Evolutionary conservation across 345 rosid genomes (phyloP).

Genomic region (Leavenworthia alabamica): DNA sequence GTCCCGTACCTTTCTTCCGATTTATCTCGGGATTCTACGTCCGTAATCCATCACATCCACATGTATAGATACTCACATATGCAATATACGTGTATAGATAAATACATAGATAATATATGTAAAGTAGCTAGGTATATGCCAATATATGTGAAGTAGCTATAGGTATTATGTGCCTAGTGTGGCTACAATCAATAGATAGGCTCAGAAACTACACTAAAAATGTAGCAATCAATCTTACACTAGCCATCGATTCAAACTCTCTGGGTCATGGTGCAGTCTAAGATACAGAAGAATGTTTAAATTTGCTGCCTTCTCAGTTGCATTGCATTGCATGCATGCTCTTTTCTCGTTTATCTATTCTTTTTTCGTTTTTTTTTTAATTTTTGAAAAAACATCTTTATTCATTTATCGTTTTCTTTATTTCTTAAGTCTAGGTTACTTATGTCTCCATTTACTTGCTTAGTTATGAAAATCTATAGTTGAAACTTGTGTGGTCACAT

Average conservation of each 20-base stretch:
- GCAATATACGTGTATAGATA: neutral
- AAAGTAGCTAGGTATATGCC: too few relatives aligned
- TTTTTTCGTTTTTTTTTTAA: neutral
- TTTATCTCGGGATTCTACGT: constrained; percentile 36
- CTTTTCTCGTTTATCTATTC: neutral
- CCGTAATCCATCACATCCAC: constrained; percentile 18
- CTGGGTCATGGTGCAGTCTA: constrained; percentile 28
- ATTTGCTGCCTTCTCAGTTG: constrained; percentile 20
- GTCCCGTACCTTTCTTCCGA: constrained; percentile 33
- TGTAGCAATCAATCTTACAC: constrained; percentile 31
- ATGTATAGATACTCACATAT: neutral
- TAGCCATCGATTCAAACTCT: constrained; percentile 21
- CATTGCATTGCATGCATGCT: constrained; percentile 12
- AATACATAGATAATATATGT: constrained; percentile 4
- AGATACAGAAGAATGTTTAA: constrained; percentile 31
- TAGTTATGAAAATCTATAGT: neutral
- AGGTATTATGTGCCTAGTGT: constrained; percentile 24
- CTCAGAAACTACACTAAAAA: constrained; percentile 37
- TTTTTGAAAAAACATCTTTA: neutral
- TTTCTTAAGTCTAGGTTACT: neutral
- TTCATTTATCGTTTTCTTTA: neutral
- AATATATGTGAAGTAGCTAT: constrained; percentile 14
- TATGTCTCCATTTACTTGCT: neutral
- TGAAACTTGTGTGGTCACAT: neutral
- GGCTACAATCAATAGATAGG: constrained; percentile 14